phyloP scores from a whole-genome alignment of 257 asterid genomes.

The Solanum corneliomulleri region DNA sequence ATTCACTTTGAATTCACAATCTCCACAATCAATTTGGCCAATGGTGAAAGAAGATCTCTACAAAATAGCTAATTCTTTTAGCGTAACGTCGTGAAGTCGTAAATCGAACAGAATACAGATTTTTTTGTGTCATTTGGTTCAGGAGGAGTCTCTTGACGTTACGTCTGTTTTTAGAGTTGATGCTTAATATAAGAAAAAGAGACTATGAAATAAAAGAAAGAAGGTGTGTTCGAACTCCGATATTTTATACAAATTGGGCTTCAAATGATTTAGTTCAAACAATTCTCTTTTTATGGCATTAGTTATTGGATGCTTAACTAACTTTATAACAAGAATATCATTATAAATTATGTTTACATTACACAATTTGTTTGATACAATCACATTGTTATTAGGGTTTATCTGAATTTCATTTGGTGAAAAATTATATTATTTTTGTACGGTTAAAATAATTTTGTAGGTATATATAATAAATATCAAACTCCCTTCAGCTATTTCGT shows the following conservation, averaged over 20 bases:
- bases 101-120: background rate
- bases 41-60: conserved; percentile 36
- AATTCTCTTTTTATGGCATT: background rate
- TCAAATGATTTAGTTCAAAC: background rate
- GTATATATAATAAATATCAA: too few relatives aligned
- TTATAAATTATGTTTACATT: background rate
- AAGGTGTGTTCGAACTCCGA: background rate
- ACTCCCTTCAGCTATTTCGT: too few relatives aligned
- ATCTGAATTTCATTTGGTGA: accelerated
- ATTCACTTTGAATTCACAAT: conserved; percentile 63
- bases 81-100: background rate
- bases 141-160: background rate
- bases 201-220: background rate
- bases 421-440: too few relatives aligned
- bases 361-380: background rate
- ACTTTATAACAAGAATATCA: background rate
- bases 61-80: conserved; percentile 55
- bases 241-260: background rate
- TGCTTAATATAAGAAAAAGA: background rate
- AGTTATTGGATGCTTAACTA: background rate
- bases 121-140: background rate
- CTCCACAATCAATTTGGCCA: conserved; percentile 78
- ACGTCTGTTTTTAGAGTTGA: background rate
- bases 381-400: too few relatives aligned
- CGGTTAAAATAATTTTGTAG: too few relatives aligned